Conservation (phyloP, 306 rosid species). For the Castanea crenata region DNA sequence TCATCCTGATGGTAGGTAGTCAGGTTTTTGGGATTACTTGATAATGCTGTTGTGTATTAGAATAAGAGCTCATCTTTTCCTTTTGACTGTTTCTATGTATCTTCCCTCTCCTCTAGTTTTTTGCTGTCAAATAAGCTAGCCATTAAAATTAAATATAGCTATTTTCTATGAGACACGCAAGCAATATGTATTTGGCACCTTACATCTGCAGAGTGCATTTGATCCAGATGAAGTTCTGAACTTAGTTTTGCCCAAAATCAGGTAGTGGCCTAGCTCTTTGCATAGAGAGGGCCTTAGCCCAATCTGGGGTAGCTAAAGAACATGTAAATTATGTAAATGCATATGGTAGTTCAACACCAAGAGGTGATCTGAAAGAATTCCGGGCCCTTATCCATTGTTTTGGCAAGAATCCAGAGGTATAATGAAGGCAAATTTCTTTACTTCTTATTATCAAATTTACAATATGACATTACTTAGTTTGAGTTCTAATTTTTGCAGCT, state of each 20-base stretch:
- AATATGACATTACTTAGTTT: slow-evolving; percentile 11
- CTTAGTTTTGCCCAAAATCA: slow-evolving; percentile 22
- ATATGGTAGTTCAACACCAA: slow-evolving; percentile 85
- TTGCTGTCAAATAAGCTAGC: background rate
- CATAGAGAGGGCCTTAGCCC: slow-evolving; percentile 84
- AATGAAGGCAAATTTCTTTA: background rate
- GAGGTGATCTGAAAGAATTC: slow-evolving; percentile 91
- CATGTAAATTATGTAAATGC: slow-evolving; percentile 94
- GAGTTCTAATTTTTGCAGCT: slow-evolving; percentile 44
- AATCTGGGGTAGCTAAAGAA: slow-evolving; percentile 73
- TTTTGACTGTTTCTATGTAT: background rate
- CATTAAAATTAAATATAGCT: background rate
- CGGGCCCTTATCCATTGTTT: slow-evolving; percentile 84
- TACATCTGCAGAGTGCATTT: background rate
- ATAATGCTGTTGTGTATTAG: background rate
- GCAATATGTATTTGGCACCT: background rate
- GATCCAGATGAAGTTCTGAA: background rate
- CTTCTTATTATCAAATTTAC: background rate
- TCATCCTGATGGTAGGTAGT: slow-evolving; percentile 77
- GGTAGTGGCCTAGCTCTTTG: slow-evolving; percentile 83
- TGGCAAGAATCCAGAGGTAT: slow-evolving; percentile 76
- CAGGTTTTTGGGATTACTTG: background rate
- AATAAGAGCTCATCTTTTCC: background rate
- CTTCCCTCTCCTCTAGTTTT: background rate
- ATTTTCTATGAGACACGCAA: background rate